Conservation (phyloP, 805 yeast genomes). For the Candida ipomoeae region DNA sequence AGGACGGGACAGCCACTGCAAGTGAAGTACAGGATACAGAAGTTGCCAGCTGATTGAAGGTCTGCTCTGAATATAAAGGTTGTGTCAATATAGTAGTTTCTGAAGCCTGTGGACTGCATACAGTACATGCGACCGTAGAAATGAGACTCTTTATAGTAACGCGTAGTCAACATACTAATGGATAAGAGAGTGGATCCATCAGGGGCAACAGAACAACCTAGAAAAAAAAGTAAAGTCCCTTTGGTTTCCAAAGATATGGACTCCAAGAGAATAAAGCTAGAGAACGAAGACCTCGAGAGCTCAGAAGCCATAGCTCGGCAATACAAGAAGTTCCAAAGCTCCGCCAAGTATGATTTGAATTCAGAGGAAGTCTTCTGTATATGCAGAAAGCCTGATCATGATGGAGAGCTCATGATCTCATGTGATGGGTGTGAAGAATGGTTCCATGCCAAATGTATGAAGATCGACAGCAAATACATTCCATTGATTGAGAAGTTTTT, state of each 20-base stretch:
- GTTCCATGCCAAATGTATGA: constrained; percentile 83
- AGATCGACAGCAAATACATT: constrained; percentile 46
- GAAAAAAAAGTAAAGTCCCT: constrained; percentile 16
- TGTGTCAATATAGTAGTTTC: not conserved
- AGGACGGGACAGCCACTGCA: not conserved
- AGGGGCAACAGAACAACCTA: not conserved
- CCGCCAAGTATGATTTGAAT: constrained; percentile 42
- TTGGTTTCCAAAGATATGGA: constrained; percentile 7
- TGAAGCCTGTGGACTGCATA: not conserved
- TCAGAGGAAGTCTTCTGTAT: constrained; percentile 70
- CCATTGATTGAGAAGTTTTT: constrained; percentile 59
- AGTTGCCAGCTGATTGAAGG: not conserved
- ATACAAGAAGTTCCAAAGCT: constrained; percentile 30
- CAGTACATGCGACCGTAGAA: not conserved
- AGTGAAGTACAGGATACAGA: constrained; percentile 3
- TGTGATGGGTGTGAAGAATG: constrained; percentile 96
- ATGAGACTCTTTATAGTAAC: not conserved
- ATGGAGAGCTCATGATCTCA: constrained; percentile 79
- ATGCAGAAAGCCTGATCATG: constrained; percentile 75
- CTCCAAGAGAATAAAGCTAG: constrained; percentile 10
- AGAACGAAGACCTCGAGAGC: constrained; percentile 20
- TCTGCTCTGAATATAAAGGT: not conserved
- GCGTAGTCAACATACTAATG: not conserved
- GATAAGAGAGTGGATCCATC: not conserved
- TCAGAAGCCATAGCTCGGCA: constrained; percentile 33